Base-by-base conservation (phyloP, 2,329 filamentous ascomycete genomes). In the Xenosphaeropsis pyriputrescens region DNA sequence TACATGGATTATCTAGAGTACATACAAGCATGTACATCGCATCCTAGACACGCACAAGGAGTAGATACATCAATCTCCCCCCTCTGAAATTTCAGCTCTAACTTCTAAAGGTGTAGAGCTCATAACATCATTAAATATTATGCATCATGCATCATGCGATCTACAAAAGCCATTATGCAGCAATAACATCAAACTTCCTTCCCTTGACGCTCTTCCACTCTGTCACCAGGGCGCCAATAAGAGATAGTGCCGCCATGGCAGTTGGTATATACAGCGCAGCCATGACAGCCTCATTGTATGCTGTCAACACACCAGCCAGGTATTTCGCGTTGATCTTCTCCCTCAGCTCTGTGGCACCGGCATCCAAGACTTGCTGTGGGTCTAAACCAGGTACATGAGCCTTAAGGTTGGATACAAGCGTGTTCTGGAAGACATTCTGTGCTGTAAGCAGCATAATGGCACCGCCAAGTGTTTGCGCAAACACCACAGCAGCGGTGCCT, bases 251-350 rank as follows among this genome's bases (percentile, higher is more conserved):
- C 1, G 64, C 62, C 49, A 76, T 57, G 6, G 68, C 67, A 7
- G 76, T 58, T 2, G 64, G 66, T 5, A 81, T 70, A 43, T 72
- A 68, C 50, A 79, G 83, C 57, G 30, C 16, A 17, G 30, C 16
- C 30, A 32, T 71, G 12, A 39, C 14, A 15, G 38, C 32, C 17
- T 30, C n/a, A 26, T 35, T 39, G 19, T 39, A 39, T 12, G 29
- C 39, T 12, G 30, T 18, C 7, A 35, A 15, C 5, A 40, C 33
- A 8, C 8, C 19, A 18, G 34, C 16, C 11, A 40, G 18, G 32
- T 37, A 33, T 29, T 34, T 15, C 5, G 30, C 17, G 9, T 32
- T 34, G 15, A 37, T 15, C 9, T 29, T 22, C 5, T 14, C 9
- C 17, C 18, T 32, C 17, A 40, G 7, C 8, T 16, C 16, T 17